These are phyloP conservation scores for Fusarium chlamydosporum DNA, from an alignment of 2,329 filamentous ascomycete genomes.

Conservation along the genomic window DNA sequence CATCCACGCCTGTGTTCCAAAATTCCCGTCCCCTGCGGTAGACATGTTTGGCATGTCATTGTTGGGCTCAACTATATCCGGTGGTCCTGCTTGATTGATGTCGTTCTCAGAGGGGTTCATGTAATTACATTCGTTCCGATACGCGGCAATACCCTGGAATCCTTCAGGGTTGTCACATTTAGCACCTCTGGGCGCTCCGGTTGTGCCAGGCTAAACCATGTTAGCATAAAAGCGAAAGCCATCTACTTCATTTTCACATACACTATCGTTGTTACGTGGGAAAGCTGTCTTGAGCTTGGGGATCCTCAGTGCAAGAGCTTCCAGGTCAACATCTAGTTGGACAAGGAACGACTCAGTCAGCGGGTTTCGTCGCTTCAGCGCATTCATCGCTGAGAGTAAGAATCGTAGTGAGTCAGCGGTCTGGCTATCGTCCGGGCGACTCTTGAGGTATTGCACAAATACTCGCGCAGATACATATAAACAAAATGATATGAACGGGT, in stretches of 20 bases:
- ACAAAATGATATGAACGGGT: conserved; percentile 95
- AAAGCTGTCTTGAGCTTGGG: conserved; percentile 70
- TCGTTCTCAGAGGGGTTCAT: conserved; percentile 59
- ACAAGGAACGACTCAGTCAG: conserved; percentile 95
- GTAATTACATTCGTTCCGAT: conserved; percentile 62
- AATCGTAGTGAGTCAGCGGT: conserved; percentile 89
- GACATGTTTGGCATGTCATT: conserved; percentile 48
- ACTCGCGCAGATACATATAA: conserved; percentile 96
- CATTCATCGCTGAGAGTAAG: conserved; percentile 89
- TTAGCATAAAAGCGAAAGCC: conserved; percentile 41
- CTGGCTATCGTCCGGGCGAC: conserved; percentile 85
- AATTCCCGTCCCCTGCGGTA: conserved; percentile 45
- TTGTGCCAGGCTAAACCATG: conserved; percentile 49
- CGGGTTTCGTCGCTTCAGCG: conserved; percentile 87
- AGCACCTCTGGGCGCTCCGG: conserved; percentile 38
- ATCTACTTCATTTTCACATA: conserved; percentile 54
- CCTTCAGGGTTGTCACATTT: conserved; percentile 56
- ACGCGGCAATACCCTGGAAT: conserved; percentile 60
- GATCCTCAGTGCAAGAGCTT: conserved; percentile 75
- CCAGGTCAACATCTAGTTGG: conserved; percentile 92
- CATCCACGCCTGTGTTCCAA: conserved; percentile 57
- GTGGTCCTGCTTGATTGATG: conserved; percentile 54
- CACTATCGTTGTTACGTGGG: conserved; percentile 66
- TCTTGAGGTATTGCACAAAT: conserved; percentile 97
- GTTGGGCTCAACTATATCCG: conserved; percentile 58